Percentiles rank a stretch among this genome's conserved stretches.
Evolutionary conservation across 1,139 yeast species (phyloP).

Genomic region (Pichia sp.): DNA sequence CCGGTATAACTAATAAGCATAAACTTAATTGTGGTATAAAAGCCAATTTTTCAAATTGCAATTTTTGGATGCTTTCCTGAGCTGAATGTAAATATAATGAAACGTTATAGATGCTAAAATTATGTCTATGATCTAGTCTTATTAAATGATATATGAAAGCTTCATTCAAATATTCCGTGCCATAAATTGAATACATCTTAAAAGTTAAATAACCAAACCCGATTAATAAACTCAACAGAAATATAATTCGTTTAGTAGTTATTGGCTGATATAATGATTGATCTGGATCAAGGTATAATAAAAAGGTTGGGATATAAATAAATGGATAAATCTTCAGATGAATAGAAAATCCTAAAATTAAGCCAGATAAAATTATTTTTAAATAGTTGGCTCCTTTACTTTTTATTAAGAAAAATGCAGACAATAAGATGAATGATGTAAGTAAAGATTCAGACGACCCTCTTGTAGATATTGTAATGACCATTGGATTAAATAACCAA

Average conservation of each 20-base stretch:
- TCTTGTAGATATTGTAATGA: conserved; percentile 83
- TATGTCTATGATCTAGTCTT: conserved; percentile 89
- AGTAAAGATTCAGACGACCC: conserved; percentile 91
- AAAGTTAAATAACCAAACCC: conserved; percentile 45
- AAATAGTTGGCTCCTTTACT: conserved; percentile 20
- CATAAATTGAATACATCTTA: conserved; percentile 63
- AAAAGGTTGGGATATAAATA: conserved; percentile 62
- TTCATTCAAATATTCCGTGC: conserved; percentile 68
- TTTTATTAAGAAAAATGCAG: conserved; percentile 39
- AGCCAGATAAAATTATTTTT: conserved; percentile 46
- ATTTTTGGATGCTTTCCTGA: conserved; percentile 3
- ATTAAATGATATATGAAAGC: conserved; percentile 78
- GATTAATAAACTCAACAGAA: conserved; percentile 34
- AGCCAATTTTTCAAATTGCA: conserved; percentile 45
- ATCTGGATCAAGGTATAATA: conserved; percentile 29
- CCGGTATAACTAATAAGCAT: conserved; percentile 55
- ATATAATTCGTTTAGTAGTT: conserved; percentile 42
- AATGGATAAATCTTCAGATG: conserved; percentile 92
- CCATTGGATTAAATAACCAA: conserved; percentile 96
- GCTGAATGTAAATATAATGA: conserved; percentile 64
- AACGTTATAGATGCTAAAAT: conserved; percentile 82
- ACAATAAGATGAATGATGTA: conserved; percentile 66
- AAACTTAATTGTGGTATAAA: conserved; percentile 76
- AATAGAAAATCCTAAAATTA: conserved; percentile 67
- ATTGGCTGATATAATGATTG: conserved; percentile 35